A percentile compares a stretch with the other conserved stretches of the same genome.
These are phyloP conservation scores for Colletotrichum higginsianum DNA, from an alignment of 2,329 filamentous ascomycete species.

Conservation along the genomic window DNA sequence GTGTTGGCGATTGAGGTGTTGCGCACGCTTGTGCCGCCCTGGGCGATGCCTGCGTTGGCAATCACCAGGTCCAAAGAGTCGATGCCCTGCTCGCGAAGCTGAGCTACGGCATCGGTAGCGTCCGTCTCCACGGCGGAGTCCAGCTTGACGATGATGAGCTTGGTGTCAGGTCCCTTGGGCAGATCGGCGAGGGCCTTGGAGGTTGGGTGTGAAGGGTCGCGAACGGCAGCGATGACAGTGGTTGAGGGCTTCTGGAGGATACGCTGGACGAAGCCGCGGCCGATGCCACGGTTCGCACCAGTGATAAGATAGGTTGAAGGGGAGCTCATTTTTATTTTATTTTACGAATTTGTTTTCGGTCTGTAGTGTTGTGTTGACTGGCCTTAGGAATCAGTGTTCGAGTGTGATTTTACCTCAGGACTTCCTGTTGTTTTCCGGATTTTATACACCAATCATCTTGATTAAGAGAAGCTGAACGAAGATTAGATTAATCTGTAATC, in stretches of 20 bases:
- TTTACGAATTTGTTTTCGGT: not conserved
- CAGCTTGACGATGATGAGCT: conserved; percentile 58
- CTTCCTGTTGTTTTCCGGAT: not conserved
- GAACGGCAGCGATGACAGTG: conserved; percentile 58
- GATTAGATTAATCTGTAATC: not conserved
- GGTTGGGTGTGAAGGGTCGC: conserved; percentile 48
- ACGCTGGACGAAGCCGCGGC: conserved; percentile 50
- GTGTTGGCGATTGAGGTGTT: conserved; percentile 55
- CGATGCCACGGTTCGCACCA: conserved; percentile 56
- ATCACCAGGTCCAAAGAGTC: conserved; percentile 64
- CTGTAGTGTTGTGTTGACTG: not conserved
- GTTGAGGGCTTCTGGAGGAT: conserved; percentile 69
- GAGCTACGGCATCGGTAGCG: conserved; percentile 49
- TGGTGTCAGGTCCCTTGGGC: conserved; percentile 52
- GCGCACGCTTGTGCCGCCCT: conserved; percentile 49
- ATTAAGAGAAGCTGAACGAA: not conserved
- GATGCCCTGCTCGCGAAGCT: conserved; percentile 51
- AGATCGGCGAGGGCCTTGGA: conserved; percentile 52
- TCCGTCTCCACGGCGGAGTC: conserved; percentile 55
- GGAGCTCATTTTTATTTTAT: conserved; percentile 53
- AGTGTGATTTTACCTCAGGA: not conserved
- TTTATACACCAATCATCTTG: not conserved
- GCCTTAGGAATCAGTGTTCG: not conserved
- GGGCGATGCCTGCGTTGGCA: conserved; percentile 64
- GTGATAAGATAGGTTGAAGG: conserved; percentile 51